Evolutionary conservation across 2,329 filamentous ascomycete species (phyloP), one percentile per base, ranked within the genome.

Genomic region (Sclerotinia subarctica): DNA sequence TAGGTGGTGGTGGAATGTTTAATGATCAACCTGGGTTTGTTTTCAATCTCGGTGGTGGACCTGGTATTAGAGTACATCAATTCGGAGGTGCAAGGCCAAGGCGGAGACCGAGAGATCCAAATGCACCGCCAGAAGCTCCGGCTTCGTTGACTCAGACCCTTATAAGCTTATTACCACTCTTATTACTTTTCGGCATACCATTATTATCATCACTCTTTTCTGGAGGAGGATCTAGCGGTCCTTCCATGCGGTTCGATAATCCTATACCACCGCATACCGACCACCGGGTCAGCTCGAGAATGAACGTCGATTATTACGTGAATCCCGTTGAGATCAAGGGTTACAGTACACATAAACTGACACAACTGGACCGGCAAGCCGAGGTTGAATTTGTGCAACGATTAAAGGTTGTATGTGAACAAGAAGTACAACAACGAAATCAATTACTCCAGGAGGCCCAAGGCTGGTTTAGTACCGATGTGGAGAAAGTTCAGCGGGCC

Each of bases 31-130:
- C 92, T 35, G 91, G 93, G 74, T 97, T 97, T 78, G 92, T 97
- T 66, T 98, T 98, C 81, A 97, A 97, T 80, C 87, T 97, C 79
- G 92, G 92, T 73, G 94, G 93, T 71, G 94, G 94, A 70, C 93
- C 94, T 3, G 94, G 94, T 26, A 89, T 99, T 74, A 88, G 94
- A 70, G 93, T 99, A 70, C 95, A 98, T 79, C 94, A 97, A 78
- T 98, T 99, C 78, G 94, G 94, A 74, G 94, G 95, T 66, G 85
- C 82, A 7, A 84, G 86, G 66, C 93, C 94, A 32, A 86, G 93
- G 74, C 84, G 90, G 79, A 85, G 95, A 76, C 93, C 94, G 26
- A 87, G 86, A 75, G 83, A 90, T 72, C 83, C 85, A 44, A 86
- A 85, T 72, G 83, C 49, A 35, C 49, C 81, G 79, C 73, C 80